Percentiles rank a stretch among this genome's conserved stretches.
Conservation (phyloP, 177 flowering plant genomes). For the Vitis hybrid region DNA sequence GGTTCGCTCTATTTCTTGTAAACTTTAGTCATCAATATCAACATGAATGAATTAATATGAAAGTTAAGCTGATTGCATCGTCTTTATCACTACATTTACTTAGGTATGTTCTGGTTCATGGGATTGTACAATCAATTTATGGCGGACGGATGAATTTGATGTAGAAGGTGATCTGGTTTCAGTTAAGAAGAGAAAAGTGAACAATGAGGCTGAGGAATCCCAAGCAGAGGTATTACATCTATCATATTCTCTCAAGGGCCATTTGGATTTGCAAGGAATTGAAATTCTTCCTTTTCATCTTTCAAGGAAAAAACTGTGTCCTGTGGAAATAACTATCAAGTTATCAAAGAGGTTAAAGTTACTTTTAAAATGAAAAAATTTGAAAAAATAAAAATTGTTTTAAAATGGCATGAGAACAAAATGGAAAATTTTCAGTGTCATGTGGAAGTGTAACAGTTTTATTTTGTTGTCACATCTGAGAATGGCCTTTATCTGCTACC, state of each 20-base stretch:
- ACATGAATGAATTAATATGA: background rate
- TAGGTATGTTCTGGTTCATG: constrained; percentile 95
- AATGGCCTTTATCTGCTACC: no score
- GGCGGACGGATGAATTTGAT: constrained; percentile 57
- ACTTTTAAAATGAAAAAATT: no score
- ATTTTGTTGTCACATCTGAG: no score
- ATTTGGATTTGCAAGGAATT: background rate
- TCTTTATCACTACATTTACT: constrained; percentile 8
- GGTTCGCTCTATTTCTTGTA: constrained; percentile 34
- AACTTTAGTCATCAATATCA: background rate
- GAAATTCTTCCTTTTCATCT: no score
- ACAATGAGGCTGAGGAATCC: constrained; percentile 40
- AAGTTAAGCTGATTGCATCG: background rate
- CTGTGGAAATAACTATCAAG: no score
- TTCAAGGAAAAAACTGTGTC: no score
- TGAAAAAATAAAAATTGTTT: no score
- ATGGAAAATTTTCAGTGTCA: no score
- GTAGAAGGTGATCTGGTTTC: constrained; percentile 53
- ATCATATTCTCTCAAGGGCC: background rate
- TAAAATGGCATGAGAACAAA: no score
- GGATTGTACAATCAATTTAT: constrained; percentile 82
- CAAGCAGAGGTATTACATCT: constrained; percentile 63
- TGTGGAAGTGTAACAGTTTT: no score
- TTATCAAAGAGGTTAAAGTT: no score
- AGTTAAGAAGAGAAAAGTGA: constrained; percentile 76